Evolutionary conservation across 2,329 filamentous ascomycete genomes (phyloP).

Genomic region (Dendrostoma leiphaemia): DNA sequence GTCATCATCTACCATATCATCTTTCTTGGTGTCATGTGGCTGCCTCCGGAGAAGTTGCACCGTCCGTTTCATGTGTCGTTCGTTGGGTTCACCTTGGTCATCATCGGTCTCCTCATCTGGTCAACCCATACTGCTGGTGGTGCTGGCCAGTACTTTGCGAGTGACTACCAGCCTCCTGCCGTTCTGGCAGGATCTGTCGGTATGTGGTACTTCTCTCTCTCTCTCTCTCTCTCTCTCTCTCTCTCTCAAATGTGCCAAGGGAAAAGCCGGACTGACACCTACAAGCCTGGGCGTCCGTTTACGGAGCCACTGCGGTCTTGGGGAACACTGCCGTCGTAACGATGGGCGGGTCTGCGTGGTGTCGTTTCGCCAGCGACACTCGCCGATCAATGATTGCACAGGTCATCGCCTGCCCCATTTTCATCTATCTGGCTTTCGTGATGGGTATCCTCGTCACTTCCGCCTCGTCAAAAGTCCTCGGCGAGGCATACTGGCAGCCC

Average conservation of each 20-base stretch:
- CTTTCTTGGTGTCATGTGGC: slow-evolving; percentile 9
- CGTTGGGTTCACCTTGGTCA: neutral
- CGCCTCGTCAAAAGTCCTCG: slow-evolving; percentile 3
- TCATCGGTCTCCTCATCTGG: slow-evolving; percentile 12
- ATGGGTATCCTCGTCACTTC: slow-evolving; percentile 9
- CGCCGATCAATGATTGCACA: slow-evolving; percentile 11
- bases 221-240: too few relatives aligned
- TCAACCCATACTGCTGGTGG: slow-evolving; percentile 3
- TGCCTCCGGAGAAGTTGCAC: slow-evolving; percentile 9
- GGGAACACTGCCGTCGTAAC: slow-evolving; percentile 11
- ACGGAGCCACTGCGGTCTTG: slow-evolving; percentile 9
- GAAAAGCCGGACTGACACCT: too few relatives aligned
- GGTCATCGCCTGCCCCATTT: slow-evolving; percentile 6
- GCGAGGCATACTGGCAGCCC: slow-evolving; percentile 11
- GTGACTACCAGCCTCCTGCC: slow-evolving; percentile 4
- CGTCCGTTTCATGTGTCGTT: slow-evolving; percentile 11
- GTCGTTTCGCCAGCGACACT: slow-evolving; percentile 2
- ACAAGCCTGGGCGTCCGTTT: slow-evolving; percentile 6
- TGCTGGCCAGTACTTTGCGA: slow-evolving; percentile 6
- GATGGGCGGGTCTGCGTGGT: slow-evolving; percentile 10
- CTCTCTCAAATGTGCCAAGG: too few relatives aligned
- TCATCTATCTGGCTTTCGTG: slow-evolving; percentile 7
- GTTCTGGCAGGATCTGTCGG: slow-evolving; percentile 9
- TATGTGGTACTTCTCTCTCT: too few relatives aligned
- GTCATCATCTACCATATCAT: slow-evolving; percentile 8